Evolutionary conservation across 1,139 yeast species (phyloP).

Genomic region (Kazachstania sp.): DNA sequence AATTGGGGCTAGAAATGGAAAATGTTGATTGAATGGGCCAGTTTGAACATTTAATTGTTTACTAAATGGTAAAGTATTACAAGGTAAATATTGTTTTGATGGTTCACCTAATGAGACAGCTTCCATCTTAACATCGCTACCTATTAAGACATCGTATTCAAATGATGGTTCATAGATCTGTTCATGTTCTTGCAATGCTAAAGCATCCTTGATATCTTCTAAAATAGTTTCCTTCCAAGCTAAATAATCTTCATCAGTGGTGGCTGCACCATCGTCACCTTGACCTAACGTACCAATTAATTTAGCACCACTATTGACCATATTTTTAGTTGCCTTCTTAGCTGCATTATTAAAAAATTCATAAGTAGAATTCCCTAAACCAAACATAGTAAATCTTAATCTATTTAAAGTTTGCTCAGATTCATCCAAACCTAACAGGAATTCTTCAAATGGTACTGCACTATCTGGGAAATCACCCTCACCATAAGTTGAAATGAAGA

Average conservation of each 20-base stretch:
- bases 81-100: slow-evolving; percentile 49
- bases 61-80: slow-evolving; percentile 25
- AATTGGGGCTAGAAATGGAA: slow-evolving; percentile 78
- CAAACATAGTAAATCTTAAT: slow-evolving; percentile 67
- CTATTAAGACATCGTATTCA: no score
- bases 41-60: no score
- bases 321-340: slow-evolving; percentile 45
- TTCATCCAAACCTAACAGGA: slow-evolving; percentile 43
- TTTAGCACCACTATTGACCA: slow-evolving; percentile 54
- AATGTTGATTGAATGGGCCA: slow-evolving; percentile 81
- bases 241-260: slow-evolving; percentile 90
- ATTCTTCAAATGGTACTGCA: slow-evolving; percentile 63
- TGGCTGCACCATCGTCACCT: slow-evolving; percentile 93
- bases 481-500: slow-evolving; percentile 88
- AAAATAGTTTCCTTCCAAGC: slow-evolving; percentile 86
- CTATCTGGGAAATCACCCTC: slow-evolving; percentile 98
- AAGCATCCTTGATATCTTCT: slow-evolving; percentile 49
- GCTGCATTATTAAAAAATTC: slow-evolving; percentile 87
- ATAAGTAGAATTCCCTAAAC: slow-evolving; percentile 88
- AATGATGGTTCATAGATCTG: slow-evolving; percentile 66
- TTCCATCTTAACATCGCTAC: no score
- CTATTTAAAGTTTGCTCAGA: slow-evolving; percentile 44
- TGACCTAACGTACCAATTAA: slow-evolving; percentile 68
- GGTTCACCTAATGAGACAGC: slow-evolving; percentile 89
- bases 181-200: slow-evolving; percentile 72